A percentile compares a stretch with the other conserved stretches of the same genome.
phyloP scores from a whole-genome alignment of 306 rosid species.

The Cucumis hystrix region DNA sequence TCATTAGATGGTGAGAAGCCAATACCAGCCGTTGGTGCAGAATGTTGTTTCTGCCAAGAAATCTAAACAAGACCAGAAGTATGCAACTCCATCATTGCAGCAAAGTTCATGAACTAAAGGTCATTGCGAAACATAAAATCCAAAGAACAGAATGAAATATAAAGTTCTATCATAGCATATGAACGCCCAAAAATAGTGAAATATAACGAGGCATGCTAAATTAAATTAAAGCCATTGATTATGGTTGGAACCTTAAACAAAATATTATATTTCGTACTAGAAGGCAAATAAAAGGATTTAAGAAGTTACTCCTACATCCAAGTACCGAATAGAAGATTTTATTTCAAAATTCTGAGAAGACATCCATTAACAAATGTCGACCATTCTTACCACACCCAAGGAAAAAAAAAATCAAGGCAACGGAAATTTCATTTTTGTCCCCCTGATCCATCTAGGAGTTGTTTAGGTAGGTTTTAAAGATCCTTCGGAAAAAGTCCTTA shows the following conservation, averaged over 20 bases:
- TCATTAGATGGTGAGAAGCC: constrained; percentile 95
- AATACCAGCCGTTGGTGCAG: constrained; percentile 97
- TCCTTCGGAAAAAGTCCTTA: background rate
- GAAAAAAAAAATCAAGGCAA: background rate
- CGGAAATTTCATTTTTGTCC: background rate
- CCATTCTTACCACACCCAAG: background rate
- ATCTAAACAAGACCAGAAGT: constrained; percentile 25
- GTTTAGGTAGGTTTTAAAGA: background rate
- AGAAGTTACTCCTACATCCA: background rate
- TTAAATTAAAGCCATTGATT: background rate
- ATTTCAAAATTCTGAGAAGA: background rate
- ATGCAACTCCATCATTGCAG: constrained; percentile 4
- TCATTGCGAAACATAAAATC: background rate
- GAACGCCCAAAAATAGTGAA: background rate
- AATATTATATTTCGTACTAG: background rate
- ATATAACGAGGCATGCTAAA: background rate
- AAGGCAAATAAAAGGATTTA: background rate
- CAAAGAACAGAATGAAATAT: background rate
- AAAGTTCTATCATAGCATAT: background rate
- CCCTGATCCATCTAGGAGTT: background rate
- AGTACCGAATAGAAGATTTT: background rate
- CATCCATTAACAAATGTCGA: background rate
- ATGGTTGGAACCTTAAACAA: background rate
- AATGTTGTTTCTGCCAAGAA: constrained; percentile 96
- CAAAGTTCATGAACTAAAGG: background rate